phyloP scores from a whole-genome alignment of 768 basidiomycete species.

The Chalciporus pseudorubinellus region DNA sequence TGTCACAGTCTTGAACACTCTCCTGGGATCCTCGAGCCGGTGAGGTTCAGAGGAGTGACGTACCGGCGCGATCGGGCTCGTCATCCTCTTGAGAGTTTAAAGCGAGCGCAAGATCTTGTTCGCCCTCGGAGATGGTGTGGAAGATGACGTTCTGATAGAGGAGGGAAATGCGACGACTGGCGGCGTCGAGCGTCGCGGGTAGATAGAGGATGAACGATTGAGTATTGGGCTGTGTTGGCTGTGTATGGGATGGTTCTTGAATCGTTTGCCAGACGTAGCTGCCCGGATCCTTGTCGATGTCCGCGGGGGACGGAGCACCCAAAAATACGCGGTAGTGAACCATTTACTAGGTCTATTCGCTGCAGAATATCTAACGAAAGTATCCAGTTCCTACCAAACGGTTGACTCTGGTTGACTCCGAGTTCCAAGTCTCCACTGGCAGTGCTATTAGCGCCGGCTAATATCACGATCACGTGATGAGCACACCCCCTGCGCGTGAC shows the following conservation, averaged over 20 bases:
- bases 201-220: slow-evolving; percentile 32
- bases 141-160: slow-evolving; percentile 77
- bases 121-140: slow-evolving; percentile 40
- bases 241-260: slow-evolving; percentile 20
- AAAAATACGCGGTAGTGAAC: slow-evolving; percentile 49
- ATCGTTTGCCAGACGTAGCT: slow-evolving; percentile 48
- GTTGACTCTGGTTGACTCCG: neutral
- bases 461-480: slow-evolving; percentile 30
- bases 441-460: neutral
- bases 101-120: slow-evolving; percentile 26
- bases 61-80: slow-evolving; percentile 11
- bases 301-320: slow-evolving; percentile 41
- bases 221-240: slow-evolving; percentile 20
- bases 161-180: slow-evolving; percentile 64
- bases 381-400: neutral
- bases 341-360: slow-evolving; percentile 16
- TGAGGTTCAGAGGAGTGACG: slow-evolving; percentile 5
- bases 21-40: slow-evolving; percentile 5
- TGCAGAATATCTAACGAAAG: neutral
- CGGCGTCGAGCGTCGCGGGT: slow-evolving; percentile 59
- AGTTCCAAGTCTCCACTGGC: neutral
- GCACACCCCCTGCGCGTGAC: slow-evolving; percentile 18
- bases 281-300: slow-evolving; percentile 34
- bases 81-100: slow-evolving; percentile 24
- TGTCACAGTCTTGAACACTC: neutral